These are phyloP conservation scores for Lipomyces starkeyi DNA, from an alignment of 805 yeast species.

Conservation along the genomic window DNA sequence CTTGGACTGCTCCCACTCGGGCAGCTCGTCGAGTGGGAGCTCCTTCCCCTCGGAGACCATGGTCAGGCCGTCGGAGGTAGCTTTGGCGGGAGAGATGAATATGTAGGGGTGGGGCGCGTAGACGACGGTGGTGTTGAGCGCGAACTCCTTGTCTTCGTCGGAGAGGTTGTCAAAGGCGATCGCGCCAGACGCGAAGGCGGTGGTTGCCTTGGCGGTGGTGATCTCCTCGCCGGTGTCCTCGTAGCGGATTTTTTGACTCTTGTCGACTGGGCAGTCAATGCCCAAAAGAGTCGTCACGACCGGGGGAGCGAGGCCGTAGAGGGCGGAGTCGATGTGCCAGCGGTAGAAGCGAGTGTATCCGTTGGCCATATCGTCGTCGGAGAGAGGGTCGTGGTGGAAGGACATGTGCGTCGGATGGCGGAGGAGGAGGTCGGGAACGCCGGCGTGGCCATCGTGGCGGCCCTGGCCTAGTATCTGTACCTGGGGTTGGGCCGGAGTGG, in stretches of 20 bases:
- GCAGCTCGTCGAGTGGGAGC: constrained; percentile 66
- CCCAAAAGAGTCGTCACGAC: constrained; percentile 84
- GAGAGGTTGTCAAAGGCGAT: constrained; percentile 71
- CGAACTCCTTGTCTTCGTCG: constrained; percentile 74
- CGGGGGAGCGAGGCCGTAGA: constrained; percentile 86
- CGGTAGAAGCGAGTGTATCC: constrained; percentile 83
- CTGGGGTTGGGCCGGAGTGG: constrained; percentile 84
- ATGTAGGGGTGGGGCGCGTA: constrained; percentile 95
- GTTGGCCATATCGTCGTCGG: constrained; percentile 64
- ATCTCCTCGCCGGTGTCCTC: constrained; percentile 69
- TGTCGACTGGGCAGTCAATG: constrained; percentile 73
- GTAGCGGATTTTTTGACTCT: constrained; percentile 60
- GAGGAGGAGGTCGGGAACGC: constrained; percentile 60
- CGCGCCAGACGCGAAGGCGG: constrained; percentile 87
- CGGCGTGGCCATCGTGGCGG: constrained; percentile 59
- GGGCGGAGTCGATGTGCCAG: constrained; percentile 93
- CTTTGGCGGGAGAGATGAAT: constrained; percentile 77
- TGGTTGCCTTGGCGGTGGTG: constrained; percentile 81
- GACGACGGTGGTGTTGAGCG: constrained; percentile 76
- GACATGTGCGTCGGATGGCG: constrained; percentile 85
- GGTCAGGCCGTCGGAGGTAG: constrained; percentile 85
- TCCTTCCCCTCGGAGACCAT: constrained; percentile 85
- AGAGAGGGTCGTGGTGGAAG: constrained; percentile 73
- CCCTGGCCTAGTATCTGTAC: constrained; percentile 92
- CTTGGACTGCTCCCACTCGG: constrained; percentile 81